Conservation (phyloP, 1,284 basidiomycete species). For the Neolentinus lepideus region DNA sequence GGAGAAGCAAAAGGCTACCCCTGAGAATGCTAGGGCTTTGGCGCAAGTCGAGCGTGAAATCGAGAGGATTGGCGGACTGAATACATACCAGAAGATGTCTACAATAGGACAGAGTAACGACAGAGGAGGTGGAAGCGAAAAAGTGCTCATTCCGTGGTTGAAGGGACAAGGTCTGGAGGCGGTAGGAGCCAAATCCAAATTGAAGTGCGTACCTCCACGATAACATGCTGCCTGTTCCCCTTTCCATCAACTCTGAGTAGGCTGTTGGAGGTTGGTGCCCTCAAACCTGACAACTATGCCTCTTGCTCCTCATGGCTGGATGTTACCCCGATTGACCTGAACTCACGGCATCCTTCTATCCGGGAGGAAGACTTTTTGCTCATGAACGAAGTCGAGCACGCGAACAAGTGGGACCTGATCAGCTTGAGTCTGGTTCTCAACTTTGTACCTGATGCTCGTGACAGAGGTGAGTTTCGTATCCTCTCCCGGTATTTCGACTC, state of each 20-base stretch:
- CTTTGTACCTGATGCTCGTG: slow-evolving; percentile 70
- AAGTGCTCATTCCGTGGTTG: slow-evolving; percentile 70
- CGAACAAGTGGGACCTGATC: slow-evolving; percentile 63
- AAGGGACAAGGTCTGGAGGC: slow-evolving; percentile 37
- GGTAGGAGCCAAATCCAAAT: slow-evolving; percentile 14
- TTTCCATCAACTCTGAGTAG: slow-evolving; percentile 29
- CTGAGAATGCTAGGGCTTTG: slow-evolving; percentile 26
- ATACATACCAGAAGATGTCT: slow-evolving; percentile 77
- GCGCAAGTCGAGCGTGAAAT: slow-evolving; percentile 53
- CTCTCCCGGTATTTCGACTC: not conserved
- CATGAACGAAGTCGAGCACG: slow-evolving; percentile 41
- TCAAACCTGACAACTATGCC: slow-evolving; percentile 76
- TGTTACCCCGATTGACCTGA: slow-evolving; percentile 71
- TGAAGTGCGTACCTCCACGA: slow-evolving; percentile 31
- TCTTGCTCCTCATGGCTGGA: slow-evolving; percentile 64
- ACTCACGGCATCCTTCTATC: slow-evolving; percentile 74
- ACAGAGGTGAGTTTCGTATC: slow-evolving; percentile 54
- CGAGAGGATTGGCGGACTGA: slow-evolving; percentile 63
- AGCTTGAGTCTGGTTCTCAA: slow-evolving; percentile 85
- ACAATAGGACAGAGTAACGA: slow-evolving; percentile 71
- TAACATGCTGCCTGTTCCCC: not conserved
- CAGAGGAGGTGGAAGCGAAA: slow-evolving; percentile 81
- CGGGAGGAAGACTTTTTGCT: slow-evolving; percentile 76
- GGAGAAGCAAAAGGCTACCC: slow-evolving; percentile 5
- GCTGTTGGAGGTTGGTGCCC: slow-evolving; percentile 80